Percentiles rank a stretch among this genome's conserved stretches.
These are phyloP conservation scores for Sanghuangporus baumii DNA, from an alignment of 1,284 basidiomycete genomes.

Conservation along the genomic window DNA sequence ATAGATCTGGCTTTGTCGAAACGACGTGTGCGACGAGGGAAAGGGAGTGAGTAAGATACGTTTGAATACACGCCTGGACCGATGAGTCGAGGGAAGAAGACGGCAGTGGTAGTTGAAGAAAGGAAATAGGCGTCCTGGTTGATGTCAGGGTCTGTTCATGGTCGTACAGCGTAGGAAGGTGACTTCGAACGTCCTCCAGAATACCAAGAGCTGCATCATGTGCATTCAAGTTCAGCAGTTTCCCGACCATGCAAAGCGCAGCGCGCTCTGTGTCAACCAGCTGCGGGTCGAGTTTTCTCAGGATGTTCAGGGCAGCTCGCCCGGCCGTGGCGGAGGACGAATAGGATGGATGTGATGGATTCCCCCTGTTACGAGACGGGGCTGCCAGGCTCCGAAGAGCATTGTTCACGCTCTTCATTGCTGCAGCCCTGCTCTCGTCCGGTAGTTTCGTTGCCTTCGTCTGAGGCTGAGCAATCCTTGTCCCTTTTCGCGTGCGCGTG, in stretches of 20 bases:
- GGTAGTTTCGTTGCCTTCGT: background rate
- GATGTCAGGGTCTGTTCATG: background rate
- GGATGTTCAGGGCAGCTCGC: constrained; percentile 32
- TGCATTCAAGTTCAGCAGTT: constrained; percentile 59
- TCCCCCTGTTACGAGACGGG: constrained; percentile 27
- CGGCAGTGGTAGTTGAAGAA: constrained; percentile 45
- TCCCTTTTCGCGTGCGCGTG: background rate
- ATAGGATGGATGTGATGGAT: constrained; percentile 27
- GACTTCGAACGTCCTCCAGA: constrained; percentile 40
- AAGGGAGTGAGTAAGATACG: constrained; percentile 50
- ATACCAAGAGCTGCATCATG: constrained; percentile 44
- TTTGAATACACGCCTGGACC: constrained; percentile 50
- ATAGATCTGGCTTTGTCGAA: constrained; percentile 20
- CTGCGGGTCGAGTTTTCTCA: constrained; percentile 41
- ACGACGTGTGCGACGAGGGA: constrained; percentile 31
- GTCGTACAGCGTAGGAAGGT: constrained; percentile 31
- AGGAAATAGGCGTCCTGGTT: constrained; percentile 21
- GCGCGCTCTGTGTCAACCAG: constrained; percentile 69
- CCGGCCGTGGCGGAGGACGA: constrained; percentile 27
- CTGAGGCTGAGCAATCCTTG: background rate
- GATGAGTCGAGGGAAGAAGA: constrained; percentile 31
- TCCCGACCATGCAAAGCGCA: constrained; percentile 57
- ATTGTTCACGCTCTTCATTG: constrained; percentile 59
- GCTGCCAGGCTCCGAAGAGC: constrained; percentile 51
- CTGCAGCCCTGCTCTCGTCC: constrained; percentile 26